Percentiles rank a stretch among this genome's conserved stretches.
Evolutionary conservation across 106 monocot species (phyloP).

Genomic region (Allium sativum): DNA sequence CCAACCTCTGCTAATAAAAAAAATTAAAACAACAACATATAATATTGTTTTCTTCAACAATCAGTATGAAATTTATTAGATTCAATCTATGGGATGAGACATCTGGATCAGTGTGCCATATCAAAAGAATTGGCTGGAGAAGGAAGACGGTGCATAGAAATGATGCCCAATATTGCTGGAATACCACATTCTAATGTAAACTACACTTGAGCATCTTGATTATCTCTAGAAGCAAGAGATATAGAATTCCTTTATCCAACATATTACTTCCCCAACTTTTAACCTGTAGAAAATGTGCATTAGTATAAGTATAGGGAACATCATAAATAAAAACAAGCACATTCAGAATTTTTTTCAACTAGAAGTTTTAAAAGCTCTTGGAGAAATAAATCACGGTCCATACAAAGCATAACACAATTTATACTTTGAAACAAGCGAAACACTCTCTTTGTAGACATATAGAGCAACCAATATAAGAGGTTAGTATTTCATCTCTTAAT

Average conservation of each 20-base stretch:
- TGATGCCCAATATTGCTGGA: slow-evolving; percentile 76
- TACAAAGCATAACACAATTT: no score
- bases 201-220: slow-evolving; percentile 90
- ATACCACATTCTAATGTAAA: slow-evolving; percentile 82
- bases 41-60: no score
- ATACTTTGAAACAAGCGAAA: no score
- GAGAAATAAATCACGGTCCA: no score
- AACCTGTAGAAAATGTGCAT: slow-evolving; percentile 33
- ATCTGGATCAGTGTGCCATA: slow-evolving; percentile 80
- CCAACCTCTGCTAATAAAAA: no score
- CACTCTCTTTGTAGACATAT: no score
- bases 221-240: slow-evolving; percentile 81
- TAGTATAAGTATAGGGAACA: not conserved
- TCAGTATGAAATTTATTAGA: no score
- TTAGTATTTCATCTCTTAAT: no score
- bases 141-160: slow-evolving; percentile 75
- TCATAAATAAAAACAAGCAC: not conserved
- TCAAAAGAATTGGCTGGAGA: slow-evolving; percentile 76
- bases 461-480: no score
- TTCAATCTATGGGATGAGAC: no score
- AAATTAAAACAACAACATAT: no score
- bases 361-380: no score
- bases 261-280: slow-evolving; percentile 85
- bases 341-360: not conserved
- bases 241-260: slow-evolving; percentile 57